These are phyloP conservation scores for Avena insularis DNA, from an alignment of 176 grass and related monocot species.

Conservation along the genomic window DNA sequence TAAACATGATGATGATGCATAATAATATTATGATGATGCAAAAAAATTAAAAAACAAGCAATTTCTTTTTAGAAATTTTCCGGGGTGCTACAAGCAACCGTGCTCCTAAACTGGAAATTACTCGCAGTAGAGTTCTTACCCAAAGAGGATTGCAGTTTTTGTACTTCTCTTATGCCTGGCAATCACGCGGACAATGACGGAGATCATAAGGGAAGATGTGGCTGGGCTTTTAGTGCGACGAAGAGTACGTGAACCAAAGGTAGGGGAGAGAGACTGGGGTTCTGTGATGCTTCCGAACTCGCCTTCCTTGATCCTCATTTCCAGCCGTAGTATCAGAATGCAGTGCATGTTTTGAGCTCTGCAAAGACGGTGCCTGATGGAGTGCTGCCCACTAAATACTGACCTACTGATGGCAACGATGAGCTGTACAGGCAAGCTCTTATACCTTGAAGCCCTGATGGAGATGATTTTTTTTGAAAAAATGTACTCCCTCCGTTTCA, in stretches of 20 bases:
- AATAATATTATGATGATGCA: no score
- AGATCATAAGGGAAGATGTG: conserved; percentile 75
- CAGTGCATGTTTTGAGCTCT: conserved; percentile 62
- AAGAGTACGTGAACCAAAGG: conserved; percentile 63
- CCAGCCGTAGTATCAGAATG: conserved; percentile 80
- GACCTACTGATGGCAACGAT: conserved; percentile 86
- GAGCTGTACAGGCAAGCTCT: conserved; percentile 85
- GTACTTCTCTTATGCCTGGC: conserved; percentile 80
- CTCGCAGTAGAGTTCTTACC: conserved; percentile 81
- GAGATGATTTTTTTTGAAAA: conserved; percentile 19
- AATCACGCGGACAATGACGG: conserved; percentile 68
- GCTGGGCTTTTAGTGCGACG: conserved; percentile 71
- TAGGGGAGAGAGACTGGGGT: conserved; percentile 80
- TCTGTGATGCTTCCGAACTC: conserved; percentile 63
- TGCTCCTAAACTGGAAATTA: conserved; percentile 82
- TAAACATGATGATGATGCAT: no score
- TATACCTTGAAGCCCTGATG: conserved; percentile 34
- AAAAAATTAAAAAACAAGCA: no score
- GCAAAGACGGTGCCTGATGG: conserved; percentile 42
- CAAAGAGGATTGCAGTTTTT: conserved; percentile 76
- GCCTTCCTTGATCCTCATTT: conserved; percentile 55
- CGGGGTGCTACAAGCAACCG: conserved; percentile 35
- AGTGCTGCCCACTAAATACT: conserved; percentile 50
- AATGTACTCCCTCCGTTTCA: neutral
- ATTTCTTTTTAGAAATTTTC: no score